Base-by-base conservation (phyloP, 176 grass and related monocot species). In the Oropetium thomaeum region DNA sequence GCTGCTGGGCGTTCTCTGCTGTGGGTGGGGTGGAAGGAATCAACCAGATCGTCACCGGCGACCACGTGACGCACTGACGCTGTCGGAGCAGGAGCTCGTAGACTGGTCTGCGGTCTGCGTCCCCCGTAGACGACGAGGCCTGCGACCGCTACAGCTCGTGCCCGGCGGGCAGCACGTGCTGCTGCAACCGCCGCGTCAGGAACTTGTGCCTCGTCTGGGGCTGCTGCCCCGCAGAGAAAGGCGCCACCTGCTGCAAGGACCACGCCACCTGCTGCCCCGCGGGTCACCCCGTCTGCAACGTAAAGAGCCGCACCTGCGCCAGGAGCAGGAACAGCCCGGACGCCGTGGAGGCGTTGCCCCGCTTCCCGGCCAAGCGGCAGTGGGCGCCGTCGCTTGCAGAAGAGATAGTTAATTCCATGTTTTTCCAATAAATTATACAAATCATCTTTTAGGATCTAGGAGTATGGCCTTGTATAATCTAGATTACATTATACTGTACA, bases 81-180 rank as follows among this genome's bases (percentile, higher is more conserved):
- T 92, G 28, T 92, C 90, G 12, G 90, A 92, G 48, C 86, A 89
- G 59, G 75, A 89, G 76, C 23, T 89, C 17, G 90, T 92, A 15
- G 86, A 92, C 19, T 89, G 90, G n/a, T 83, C 88, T 37, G n/a
- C n/a, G n/a, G n/a, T n/a, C 42, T 2, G 10, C 78, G 0, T 51
- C 92, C 1, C 68, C 84, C 28, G 57, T 78, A 32, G 38, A 76
- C 0, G 72, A 83, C 0, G 61, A 22, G 7, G 55, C 77, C 1
- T 89, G 92, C 3, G 84, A 92, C n/a, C 76, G 70, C 30, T 38
- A 78, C 74, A 92, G 77, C 13, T 54, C 74, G 0, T 92, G 89
- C 13, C 73, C 83, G 8, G 78, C 71, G 20, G 77, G 81, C n/a
- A 85, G 29, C 57, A 96, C 89, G 2, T 96, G 92, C 70, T 96